phyloP scores from a whole-genome alignment of 768 basidiomycete genomes.

The Lactarius hatsudake region DNA sequence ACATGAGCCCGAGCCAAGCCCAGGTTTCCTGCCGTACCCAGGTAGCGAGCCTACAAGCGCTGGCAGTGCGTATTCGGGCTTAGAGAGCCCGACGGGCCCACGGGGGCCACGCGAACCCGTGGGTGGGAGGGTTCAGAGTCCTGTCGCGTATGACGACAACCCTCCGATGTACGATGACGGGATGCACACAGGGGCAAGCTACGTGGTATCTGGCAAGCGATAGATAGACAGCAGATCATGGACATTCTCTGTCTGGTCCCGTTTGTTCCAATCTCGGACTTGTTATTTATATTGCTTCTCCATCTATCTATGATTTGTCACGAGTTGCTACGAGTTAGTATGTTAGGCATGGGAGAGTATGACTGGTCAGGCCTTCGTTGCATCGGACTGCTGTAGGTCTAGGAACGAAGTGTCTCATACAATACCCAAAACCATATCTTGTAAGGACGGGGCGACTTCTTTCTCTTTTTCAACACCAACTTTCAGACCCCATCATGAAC shows the following conservation, averaged over 20 bases:
- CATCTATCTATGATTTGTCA: constrained; percentile 1
- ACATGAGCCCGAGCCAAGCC: constrained; percentile 18
- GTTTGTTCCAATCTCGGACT: constrained; percentile 1
- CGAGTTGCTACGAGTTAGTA: constrained; percentile 5
- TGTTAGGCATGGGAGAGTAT: not conserved
- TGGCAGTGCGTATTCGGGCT: constrained; percentile 21
- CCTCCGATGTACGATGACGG: constrained; percentile 69
- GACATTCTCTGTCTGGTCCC: not conserved
- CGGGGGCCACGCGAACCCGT: constrained; percentile 4
- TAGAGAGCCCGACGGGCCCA: constrained; percentile 4
- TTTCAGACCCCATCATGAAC: constrained; percentile 33
- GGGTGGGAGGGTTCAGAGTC: not conserved
- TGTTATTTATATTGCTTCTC: constrained; percentile 10
- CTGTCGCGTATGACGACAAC: constrained; percentile 44
- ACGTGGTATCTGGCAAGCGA: constrained; percentile 11
- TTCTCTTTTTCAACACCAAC: constrained; percentile 8
- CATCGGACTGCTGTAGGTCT: constrained; percentile 3
- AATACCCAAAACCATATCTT: not conserved
- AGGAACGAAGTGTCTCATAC: not conserved
- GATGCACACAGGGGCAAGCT: not conserved
- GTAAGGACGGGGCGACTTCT: not conserved
- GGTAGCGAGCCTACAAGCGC: constrained; percentile 11
- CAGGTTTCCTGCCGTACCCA: constrained; percentile 28
- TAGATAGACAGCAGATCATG: constrained; percentile 4
- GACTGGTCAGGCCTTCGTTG: not conserved